Evolutionary conservation across 2,329 filamentous ascomycete species (phyloP).

Genomic region (Bipolaris bicolor): DNA sequence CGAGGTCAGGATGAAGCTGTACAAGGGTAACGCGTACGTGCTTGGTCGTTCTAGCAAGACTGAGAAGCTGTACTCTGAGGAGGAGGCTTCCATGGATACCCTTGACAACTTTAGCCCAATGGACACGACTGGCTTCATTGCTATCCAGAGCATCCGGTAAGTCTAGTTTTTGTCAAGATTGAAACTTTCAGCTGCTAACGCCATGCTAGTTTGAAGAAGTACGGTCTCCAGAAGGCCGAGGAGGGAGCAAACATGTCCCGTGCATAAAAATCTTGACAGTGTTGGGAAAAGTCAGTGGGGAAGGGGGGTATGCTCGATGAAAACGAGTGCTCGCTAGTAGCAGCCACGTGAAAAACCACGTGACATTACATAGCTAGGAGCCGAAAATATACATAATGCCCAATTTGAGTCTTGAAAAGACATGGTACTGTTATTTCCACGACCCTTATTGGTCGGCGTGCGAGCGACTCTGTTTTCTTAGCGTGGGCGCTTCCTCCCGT

Average conservation of each 20-base stretch:
- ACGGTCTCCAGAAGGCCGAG: constrained; percentile 48
- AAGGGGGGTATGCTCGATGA: no score
- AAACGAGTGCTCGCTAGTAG: not conserved
- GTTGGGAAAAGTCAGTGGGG: no score
- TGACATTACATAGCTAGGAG: no score
- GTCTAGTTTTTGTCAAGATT: not conserved
- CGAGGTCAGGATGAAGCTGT: constrained; percentile 65
- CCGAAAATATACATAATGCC: no score
- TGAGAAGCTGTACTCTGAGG: constrained; percentile 72
- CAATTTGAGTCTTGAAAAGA: no score
- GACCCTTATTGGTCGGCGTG: no score
- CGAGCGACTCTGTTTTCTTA: no score
- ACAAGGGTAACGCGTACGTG: constrained; percentile 70
- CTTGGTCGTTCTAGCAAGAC: constrained; percentile 66
- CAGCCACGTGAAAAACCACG: not conserved
- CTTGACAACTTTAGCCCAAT: constrained; percentile 70
- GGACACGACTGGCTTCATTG: constrained; percentile 73
- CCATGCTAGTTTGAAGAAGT: constrained; percentile 48
- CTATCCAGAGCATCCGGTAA: constrained; percentile 66
- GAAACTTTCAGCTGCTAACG: not conserved
- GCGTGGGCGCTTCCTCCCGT: no score
- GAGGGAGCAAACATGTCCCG: constrained; percentile 41
- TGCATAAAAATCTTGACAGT: constrained; percentile 17
- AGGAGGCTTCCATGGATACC: constrained; percentile 72
- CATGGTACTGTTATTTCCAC: no score